Evolutionary conservation across 2,329 filamentous ascomycete genomes (phyloP), one percentile per base, ranked within the genome.

Genomic region (Fusarium sp.): DNA sequence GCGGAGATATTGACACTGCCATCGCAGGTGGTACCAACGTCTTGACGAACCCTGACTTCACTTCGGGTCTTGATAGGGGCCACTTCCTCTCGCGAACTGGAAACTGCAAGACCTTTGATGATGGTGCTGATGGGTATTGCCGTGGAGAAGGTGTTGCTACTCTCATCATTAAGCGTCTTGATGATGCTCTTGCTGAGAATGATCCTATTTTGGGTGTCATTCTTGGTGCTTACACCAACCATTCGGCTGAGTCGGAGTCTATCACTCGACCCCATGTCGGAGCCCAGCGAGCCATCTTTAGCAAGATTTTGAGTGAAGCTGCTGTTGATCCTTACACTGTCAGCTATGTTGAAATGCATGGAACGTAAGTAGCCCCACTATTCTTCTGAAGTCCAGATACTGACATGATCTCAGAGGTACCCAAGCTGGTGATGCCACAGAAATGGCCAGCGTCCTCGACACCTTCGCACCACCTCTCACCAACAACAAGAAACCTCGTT

Each of bases 321-420:
- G 92, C 92, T 66, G 88, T 96, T 18, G 92, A 96, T 77, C 92
- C 94, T 1, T 88, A 91, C 61, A 92, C 94, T 65, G 89, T 98
- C 31, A 90, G 91, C 81, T 97, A 96, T 76, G 92, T 97, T 4
- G 95, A 98, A 82, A 94, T 97, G 90, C 95, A 98, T 80, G 95
- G 95, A 45, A 73, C 71, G 70, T 66, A 22, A 72, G 69, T 65
- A 2, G 13, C n/a, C 60, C 35, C 6, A 13, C 31, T 29, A 31
- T 31, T 20, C 11, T 31, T 5, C 1, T 31, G 6, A 13, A 14
- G 10, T n/a, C 5, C 4, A 11, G 9, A 29, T 52, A 20, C 47
- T 52, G 6, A 52, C 27, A 3, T 3, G 2, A 1, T 54, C 5
- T 1, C 6, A 97, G 94, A 1, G 95, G 95, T 35, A 97, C 95